Conservation (phyloP, 1,284 basidiomycete genomes). For the Paramarasmius palmivorus region DNA sequence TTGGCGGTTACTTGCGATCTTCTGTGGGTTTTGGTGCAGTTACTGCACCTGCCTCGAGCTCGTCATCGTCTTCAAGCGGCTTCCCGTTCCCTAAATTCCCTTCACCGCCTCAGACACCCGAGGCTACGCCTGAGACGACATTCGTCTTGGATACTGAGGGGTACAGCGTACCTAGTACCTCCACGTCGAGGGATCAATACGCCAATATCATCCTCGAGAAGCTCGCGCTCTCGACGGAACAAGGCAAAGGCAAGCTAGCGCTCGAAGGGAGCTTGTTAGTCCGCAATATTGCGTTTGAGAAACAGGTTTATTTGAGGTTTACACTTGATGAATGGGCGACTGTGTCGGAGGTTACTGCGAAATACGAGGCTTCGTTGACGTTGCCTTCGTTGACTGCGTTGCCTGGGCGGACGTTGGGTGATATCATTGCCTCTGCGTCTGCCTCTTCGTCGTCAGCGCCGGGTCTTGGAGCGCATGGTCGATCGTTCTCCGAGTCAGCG, state of each 20-base stretch:
- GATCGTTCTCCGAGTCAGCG: slow-evolving; percentile 18
- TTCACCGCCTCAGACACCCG: slow-evolving; percentile 3
- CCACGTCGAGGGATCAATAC: slow-evolving; percentile 33
- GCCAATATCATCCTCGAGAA: neutral
- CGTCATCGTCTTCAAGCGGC: neutral
- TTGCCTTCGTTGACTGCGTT: slow-evolving; percentile 22
- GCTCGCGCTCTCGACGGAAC: neutral
- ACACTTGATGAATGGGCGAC: slow-evolving; percentile 95
- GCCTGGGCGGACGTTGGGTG: slow-evolving; percentile 16
- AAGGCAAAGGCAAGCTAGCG: slow-evolving; percentile 11
- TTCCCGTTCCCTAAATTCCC: slow-evolving; percentile 7
- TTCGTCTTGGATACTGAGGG: neutral
- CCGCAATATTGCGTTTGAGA: slow-evolving; percentile 85
- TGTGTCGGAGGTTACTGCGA: slow-evolving; percentile 81
- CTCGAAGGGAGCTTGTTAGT: slow-evolving; percentile 72
- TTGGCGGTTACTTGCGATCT: neutral
- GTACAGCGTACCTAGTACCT: slow-evolving; percentile 13
- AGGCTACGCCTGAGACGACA: slow-evolving; percentile 2
- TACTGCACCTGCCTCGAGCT: too few species aligned
- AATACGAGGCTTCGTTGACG: slow-evolving; percentile 55
- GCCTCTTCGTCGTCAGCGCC: too few species aligned
- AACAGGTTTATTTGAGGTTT: slow-evolving; percentile 85
- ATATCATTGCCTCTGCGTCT: neutral
- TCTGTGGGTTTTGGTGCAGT: neutral
- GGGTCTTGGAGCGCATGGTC: neutral